Evolutionary conservation across 208 protist species (phyloP).

Genomic region (Sergeia podlipaevii): DNA sequence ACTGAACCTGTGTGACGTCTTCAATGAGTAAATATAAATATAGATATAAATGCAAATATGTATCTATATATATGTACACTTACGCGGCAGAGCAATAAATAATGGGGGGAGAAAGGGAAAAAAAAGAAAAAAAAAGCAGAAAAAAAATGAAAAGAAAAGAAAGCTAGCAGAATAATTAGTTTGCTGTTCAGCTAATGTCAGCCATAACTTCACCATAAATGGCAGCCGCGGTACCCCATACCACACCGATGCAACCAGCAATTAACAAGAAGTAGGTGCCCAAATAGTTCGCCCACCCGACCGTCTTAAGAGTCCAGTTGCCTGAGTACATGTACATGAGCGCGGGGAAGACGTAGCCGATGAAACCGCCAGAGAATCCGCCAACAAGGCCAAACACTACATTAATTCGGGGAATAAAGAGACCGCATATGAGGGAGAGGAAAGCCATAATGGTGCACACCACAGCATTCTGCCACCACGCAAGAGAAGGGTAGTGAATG

Average conservation of each 20-base stretch:
- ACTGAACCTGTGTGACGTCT: background rate
- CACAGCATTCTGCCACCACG: constrained; percentile 46
- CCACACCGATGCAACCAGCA: constrained; percentile 59
- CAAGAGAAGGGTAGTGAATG: constrained; percentile 27
- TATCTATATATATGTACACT: background rate
- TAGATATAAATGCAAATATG: constrained; percentile 9
- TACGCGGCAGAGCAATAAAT: background rate
- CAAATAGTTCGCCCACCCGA: constrained; percentile 52
- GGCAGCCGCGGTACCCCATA: constrained; percentile 48
- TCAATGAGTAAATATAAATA: background rate
- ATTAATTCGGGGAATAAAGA: constrained; percentile 70
- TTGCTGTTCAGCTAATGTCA: background rate
- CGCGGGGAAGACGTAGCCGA: constrained; percentile 73
- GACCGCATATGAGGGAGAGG: constrained; percentile 36
- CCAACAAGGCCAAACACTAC: constrained; percentile 74
- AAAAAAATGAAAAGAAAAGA: constrained; percentile 8
- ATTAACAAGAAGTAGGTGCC: constrained; percentile 58
- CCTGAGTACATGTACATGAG: constrained; percentile 69
- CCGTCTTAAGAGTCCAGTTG: constrained; percentile 24
- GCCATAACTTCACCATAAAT: constrained; percentile 45
- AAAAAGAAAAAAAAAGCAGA: constrained; percentile 13
- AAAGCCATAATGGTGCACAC: constrained; percentile 33
- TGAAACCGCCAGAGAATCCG: constrained; percentile 54
- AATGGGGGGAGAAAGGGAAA: constrained; percentile 7
- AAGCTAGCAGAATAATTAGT: background rate